Percentiles rank a stretch among this genome's conserved stretches.
These are phyloP conservation scores for Madurella mycetomatis DNA, from an alignment of 2,329 filamentous ascomycete genomes.

Conservation along the genomic window DNA sequence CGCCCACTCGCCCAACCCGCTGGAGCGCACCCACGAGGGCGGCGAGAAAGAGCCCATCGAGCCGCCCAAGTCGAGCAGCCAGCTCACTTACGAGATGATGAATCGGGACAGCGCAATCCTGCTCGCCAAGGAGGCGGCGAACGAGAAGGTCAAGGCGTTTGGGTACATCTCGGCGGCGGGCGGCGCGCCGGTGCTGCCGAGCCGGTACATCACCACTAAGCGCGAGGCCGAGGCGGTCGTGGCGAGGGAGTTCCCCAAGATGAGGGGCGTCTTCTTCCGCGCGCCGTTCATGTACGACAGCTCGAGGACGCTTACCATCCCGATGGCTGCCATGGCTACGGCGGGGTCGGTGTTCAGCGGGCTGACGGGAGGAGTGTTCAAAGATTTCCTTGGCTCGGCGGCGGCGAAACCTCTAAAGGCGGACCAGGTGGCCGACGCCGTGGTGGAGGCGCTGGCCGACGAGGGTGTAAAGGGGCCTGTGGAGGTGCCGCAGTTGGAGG, in stretches of 20 bases:
- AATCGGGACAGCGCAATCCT: conserved; percentile 86
- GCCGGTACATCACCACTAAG: conserved; percentile 86
- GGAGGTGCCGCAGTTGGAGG: conserved; percentile 75
- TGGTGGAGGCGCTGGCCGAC: conserved; percentile 81
- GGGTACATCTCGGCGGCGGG: conserved; percentile 85
- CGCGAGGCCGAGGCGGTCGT: conserved; percentile 81
- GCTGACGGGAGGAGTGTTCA: conserved; percentile 70
- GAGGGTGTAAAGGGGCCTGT: conserved; percentile 68
- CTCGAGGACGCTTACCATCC: conserved; percentile 75
- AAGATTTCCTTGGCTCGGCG: conserved; percentile 67
- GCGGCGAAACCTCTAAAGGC: conserved; percentile 83
- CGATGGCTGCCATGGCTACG: conserved; percentile 73
- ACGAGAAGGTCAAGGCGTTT: conserved; percentile 64
- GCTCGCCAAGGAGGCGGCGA: conserved; percentile 70
- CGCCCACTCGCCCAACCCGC: conserved; percentile 60
- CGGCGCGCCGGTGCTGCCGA: conserved; percentile 78
- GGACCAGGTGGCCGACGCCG: conserved; percentile 80
- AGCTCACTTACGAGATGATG: conserved; percentile 95
- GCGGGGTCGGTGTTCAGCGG: conserved; percentile 73
- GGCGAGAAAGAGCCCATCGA: conserved; percentile 1
- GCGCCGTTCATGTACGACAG: conserved; percentile 87
- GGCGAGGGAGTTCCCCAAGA: conserved; percentile 62
- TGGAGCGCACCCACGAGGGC: conserved; percentile 59
- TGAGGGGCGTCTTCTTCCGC: conserved; percentile 78
- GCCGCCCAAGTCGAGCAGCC: conserved; percentile 60